Evolutionary conservation across 345 rosid species (phyloP).

Genomic region (Corchorus capsularis): DNA sequence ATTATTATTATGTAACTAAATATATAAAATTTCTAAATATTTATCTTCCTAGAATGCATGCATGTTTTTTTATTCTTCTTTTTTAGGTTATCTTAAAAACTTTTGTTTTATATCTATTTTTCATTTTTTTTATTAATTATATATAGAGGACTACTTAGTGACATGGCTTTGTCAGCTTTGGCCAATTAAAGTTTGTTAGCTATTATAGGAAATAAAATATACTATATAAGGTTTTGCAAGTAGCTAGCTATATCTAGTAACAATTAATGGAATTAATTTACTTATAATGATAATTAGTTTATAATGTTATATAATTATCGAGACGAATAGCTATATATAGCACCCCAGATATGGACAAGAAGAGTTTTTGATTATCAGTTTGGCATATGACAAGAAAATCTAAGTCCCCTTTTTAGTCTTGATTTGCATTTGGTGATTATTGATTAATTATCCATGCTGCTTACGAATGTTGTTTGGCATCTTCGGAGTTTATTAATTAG

Average conservation of each 20-base stretch:
- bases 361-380: neutral
- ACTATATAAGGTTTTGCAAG: neutral
- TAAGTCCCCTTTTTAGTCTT: neutral
- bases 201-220: too few species aligned
- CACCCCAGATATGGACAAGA: neutral
- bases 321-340: too few species aligned
- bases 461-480: neutral
- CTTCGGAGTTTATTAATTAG: neutral
- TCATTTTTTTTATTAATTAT: neutral
- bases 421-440: neutral
- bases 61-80: neutral
- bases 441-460: neutral
- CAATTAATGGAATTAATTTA: neutral
- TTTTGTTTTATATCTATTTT: neutral
- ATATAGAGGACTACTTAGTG: neutral
- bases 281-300: neutral
- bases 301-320: neutral
- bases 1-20: neutral
- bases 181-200: neutral
- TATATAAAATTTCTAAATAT: constrained; percentile 1
- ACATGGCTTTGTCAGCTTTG: constrained; percentile 22
- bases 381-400: neutral
- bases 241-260: too few species aligned
- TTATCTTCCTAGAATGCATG: neutral
- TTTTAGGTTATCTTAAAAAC: too few species aligned